Evolutionary conservation across 768 basidiomycete species (phyloP), one percentile per base, ranked within the genome.

Genomic region (Kwoniella pini): DNA sequence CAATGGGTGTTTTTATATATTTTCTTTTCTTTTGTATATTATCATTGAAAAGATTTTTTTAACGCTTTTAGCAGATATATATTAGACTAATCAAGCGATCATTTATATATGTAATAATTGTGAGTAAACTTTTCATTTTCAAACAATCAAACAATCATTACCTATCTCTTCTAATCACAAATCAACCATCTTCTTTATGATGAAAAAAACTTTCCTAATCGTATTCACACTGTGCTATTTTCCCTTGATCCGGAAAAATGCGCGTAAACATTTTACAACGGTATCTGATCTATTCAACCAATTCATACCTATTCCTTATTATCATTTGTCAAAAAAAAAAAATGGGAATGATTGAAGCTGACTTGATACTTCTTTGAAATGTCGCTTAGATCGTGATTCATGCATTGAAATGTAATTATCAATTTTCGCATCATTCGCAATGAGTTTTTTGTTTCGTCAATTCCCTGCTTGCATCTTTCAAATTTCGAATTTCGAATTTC

Each of bases 151-250:
- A 36, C 33, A 36, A 7, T 15, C 33, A 30, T 36, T 17, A 19
- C 33, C 12, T 40, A 15, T 17, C 53, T 49, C 43, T 36, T 53
- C 28, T 31, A 46, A 39, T 36, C 54, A 30, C 43, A 15, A 44
- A 40, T 39, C 27, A 48, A 38, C 31, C 54, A 54, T 21, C 56
- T 56, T 36, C 60, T 69, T 69, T 45, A 71, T 70, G 71, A 72
- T 57, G 71, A 72, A 63, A 70, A 70, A 64, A 59, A 71, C 43
- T 56, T 62, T 62, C 62, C 74, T 75, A 75, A 75, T 75, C 74
- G 67, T 75, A 75, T 75, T 75, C 74, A 75, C 74, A 75, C 74
- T 75, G 69, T 72, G 74, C 62, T 50, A 75, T 64, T 66, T 67
- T 65, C 54, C 51, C 44, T 22, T 46, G 24, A 46, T 31, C 27